Evolutionary conservation across 1,139 yeast species (phyloP).

Genomic region (Kurtzmaniella quercitrusa): DNA sequence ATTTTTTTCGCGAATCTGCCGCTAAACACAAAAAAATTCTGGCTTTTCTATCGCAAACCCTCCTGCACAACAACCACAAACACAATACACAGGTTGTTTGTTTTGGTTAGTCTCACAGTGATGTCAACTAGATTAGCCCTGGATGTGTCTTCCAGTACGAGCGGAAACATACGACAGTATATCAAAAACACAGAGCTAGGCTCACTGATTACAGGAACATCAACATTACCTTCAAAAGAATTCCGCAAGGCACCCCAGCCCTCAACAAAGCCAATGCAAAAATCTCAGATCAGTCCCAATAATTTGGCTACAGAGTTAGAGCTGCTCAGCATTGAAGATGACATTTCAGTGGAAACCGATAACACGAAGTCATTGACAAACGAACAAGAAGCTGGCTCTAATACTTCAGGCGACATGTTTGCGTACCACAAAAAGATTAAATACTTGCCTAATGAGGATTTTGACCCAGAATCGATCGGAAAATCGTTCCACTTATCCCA

Average conservation of each 20-base stretch:
- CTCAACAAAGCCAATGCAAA: too few relatives aligned
- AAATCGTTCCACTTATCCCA: conserved; percentile 7
- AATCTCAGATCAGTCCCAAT: background rate
- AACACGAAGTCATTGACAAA: background rate
- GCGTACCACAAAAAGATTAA: conserved; percentile 31
- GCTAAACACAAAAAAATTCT: too few relatives aligned
- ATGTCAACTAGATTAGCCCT: conserved; percentile 8
- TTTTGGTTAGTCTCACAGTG: background rate
- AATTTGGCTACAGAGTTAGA: background rate
- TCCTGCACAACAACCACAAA: too few relatives aligned
- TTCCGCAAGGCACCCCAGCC: background rate
- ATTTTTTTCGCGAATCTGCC: too few relatives aligned
- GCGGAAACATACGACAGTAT: conserved; percentile 20
- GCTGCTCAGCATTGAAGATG: background rate
- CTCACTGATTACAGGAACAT: conserved; percentile 12
- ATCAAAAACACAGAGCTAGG: conserved; percentile 24
- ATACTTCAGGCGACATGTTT: conserved; percentile 1
- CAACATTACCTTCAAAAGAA: background rate
- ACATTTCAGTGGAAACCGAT: background rate
- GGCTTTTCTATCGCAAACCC: too few relatives aligned
- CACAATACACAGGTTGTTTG: conserved; percentile 3
- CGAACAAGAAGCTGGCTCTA: background rate
- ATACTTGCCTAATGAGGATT: conserved; percentile 33
- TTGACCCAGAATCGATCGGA: conserved; percentile 18
- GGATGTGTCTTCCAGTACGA: conserved; percentile 22